Evolutionary conservation across 2,329 filamentous ascomycete genomes (phyloP).

Genomic region (Bipolaris cookei): DNA sequence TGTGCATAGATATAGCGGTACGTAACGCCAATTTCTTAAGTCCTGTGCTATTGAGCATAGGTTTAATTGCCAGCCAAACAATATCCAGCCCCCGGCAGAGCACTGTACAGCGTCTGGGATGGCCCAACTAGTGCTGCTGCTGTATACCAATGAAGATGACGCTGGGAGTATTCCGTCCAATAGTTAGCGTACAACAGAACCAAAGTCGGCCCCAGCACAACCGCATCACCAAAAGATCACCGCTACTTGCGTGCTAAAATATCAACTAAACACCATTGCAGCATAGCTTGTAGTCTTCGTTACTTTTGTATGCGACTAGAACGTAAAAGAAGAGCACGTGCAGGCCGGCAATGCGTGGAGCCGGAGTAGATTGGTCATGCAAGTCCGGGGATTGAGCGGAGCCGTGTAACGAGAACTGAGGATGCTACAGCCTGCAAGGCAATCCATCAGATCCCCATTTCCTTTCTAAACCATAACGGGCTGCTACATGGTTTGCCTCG

Average conservation of each 20-base stretch:
- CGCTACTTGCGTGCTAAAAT: not conserved
- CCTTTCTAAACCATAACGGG: not conserved
- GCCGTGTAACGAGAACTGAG: not conserved
- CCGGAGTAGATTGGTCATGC: not conserved
- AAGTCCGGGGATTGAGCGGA: slow-evolving; percentile 1
- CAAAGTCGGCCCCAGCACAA: not conserved
- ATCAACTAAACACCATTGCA: not conserved
- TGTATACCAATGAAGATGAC: not conserved
- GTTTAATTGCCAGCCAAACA: not conserved
- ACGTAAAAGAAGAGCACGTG: not conserved
- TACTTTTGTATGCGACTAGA: not conserved
- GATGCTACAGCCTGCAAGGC: not conserved
- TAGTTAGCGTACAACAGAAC: not conserved
- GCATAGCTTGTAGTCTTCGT: not conserved
- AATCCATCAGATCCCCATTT: not conserved
- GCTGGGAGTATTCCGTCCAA: not conserved
- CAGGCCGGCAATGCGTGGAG: not conserved
- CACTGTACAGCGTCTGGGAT: not conserved
- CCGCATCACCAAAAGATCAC: not conserved
- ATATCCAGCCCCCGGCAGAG: not conserved
- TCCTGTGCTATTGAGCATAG: not conserved
- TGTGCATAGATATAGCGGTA: not conserved
- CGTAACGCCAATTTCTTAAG: not conserved
- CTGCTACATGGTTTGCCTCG: not conserved
- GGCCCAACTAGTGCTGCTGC: not conserved